phyloP scores from a whole-genome alignment of 441 rosid genomes.

The Gossypium trilobum region DNA sequence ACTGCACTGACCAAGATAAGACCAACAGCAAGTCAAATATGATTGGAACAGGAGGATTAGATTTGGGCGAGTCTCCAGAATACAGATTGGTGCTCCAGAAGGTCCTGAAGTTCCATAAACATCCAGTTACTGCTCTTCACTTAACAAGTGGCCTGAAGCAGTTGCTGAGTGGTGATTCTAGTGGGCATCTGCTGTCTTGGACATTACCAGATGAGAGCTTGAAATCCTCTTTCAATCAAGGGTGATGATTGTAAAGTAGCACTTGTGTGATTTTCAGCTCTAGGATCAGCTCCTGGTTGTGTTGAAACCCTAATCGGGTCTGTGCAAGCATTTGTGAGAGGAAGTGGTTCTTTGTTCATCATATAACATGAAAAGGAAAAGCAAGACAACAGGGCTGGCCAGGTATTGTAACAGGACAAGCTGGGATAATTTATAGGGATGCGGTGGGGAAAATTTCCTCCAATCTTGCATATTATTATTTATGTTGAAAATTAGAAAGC shows the following conservation, averaged over 20 bases:
- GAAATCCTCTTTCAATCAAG: slow-evolving; percentile 52
- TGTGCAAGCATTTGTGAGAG: background rate
- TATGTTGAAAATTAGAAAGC: slow-evolving; percentile 3
- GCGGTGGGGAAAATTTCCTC: slow-evolving; percentile 2
- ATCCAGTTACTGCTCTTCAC: slow-evolving; percentile 79
- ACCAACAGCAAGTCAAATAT: slow-evolving; percentile 34
- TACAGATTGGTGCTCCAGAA: slow-evolving; percentile 77
- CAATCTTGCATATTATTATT: background rate
- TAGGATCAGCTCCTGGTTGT: slow-evolving; percentile 17
- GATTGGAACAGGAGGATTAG: slow-evolving; percentile 46
- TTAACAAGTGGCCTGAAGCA: slow-evolving; percentile 80
- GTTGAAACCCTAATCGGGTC: slow-evolving; percentile 6
- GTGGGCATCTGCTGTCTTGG: slow-evolving; percentile 87
- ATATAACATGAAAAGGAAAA: background rate
- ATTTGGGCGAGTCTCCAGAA: slow-evolving; percentile 61
- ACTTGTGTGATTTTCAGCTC: slow-evolving; percentile 16
- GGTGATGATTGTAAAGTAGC: slow-evolving; percentile 20
- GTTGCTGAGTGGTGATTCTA: slow-evolving; percentile 83
- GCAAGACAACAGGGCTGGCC: slow-evolving; percentile 6
- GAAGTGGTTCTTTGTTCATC: background rate
- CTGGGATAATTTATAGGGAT: background rate
- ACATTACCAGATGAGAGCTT: slow-evolving; percentile 69
- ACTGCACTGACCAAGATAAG: slow-evolving; percentile 51
- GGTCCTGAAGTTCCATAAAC: slow-evolving; percentile 81
- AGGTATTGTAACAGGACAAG: background rate